A percentile compares a stretch with the other conserved stretches of the same genome.
These are phyloP conservation scores for Melastoma candidum DNA, from an alignment of 441 rosid species.

Conservation along the genomic window DNA sequence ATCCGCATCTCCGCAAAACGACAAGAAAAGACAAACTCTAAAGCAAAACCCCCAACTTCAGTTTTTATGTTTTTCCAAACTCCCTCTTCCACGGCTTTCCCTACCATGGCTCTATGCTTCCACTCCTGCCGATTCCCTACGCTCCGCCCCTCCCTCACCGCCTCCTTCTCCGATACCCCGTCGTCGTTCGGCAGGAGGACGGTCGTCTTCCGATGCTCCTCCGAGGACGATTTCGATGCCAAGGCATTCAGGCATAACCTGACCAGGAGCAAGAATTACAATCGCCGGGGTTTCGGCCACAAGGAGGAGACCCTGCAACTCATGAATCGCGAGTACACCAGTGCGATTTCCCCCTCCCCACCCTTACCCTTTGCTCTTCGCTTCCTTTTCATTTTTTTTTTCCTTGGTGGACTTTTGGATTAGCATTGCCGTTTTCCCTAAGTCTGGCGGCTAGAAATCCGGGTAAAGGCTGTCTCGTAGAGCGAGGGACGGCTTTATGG, in stretches of 20 bases:
- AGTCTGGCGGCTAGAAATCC: no score
- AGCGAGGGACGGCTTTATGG: no score
- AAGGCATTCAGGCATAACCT: constrained; percentile 69
- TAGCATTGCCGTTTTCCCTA: no score
- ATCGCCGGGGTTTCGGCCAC: constrained; percentile 76
- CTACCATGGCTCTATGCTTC: no score
- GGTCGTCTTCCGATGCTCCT: constrained; percentile 43
- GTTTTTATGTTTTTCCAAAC: no score
- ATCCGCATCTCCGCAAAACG: no score
- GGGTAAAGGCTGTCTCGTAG: no score
- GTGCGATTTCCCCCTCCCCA: constrained; percentile 28
- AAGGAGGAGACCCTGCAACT: constrained; percentile 88
- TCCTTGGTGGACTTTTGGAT: neutral
- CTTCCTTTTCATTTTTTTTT: neutral
- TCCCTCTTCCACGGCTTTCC: constrained; percentile 22
- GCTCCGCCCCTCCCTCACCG: constrained; percentile 8
- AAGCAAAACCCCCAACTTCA: constrained; percentile 31
- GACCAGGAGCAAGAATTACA: constrained; percentile 76
- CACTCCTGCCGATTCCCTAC: no score
- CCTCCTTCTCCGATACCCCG: constrained; percentile 42
- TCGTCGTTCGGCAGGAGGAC: constrained; percentile 17
- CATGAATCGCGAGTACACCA: constrained; percentile 80
- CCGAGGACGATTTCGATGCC: constrained; percentile 69
- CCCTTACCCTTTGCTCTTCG: neutral
- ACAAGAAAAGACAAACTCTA: neutral